Evolutionary conservation across 2,329 filamentous ascomycete genomes (phyloP).

Genomic region (Ceratocystis destructans): DNA sequence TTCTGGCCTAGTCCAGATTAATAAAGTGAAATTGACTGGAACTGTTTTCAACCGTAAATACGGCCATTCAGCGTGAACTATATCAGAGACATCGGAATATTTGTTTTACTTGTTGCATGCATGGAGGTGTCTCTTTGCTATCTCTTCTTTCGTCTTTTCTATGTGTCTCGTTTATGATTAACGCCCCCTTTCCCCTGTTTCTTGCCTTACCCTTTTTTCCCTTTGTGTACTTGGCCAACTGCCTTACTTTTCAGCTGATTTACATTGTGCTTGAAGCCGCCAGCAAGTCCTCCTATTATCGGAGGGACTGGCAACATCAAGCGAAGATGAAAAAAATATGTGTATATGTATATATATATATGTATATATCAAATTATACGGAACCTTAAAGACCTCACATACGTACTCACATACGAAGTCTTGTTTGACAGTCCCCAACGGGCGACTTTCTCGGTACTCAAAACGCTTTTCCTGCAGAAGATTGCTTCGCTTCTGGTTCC

Average conservation of each 20-base stretch:
- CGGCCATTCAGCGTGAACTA: background rate
- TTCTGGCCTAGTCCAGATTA: no score
- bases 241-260: background rate
- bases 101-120: background rate
- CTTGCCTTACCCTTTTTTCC: background rate
- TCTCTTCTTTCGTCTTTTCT: background rate
- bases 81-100: background rate
- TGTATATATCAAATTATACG: no score
- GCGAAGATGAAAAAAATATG: background rate
- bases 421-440: background rate
- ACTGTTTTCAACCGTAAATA: background rate
- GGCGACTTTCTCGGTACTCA: background rate
- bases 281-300: background rate
- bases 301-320: background rate
- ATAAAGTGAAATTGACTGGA: background rate
- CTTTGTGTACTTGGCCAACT: background rate
- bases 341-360: no score
- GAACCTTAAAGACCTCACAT: background rate
- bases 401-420: background rate
- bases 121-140: background rate
- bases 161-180: background rate
- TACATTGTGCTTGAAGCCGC: background rate
- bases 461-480: background rate
- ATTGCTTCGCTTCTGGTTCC: background rate
- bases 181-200: background rate